Evolutionary conservation across 305 asterid genomes (phyloP), one percentile per base, ranked within the genome.

Genomic region (Andrographis paniculata): DNA sequence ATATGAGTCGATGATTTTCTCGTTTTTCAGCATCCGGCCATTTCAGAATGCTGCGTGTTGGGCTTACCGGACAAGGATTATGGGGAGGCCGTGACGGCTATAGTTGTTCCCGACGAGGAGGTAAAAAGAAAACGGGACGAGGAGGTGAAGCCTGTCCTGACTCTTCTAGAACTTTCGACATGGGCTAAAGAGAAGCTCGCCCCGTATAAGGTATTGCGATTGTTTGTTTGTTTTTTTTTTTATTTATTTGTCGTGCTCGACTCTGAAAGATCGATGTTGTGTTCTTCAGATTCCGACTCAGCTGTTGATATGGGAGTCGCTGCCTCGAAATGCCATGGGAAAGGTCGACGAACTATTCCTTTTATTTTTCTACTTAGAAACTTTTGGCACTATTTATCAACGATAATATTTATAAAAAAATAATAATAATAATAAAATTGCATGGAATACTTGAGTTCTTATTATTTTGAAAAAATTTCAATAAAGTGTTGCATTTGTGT

Each of bases 291-390:
- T 89, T 45, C 96, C 99, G 5, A 78, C 93, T 21, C 79, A 74
- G 42, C 65, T 91, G 48, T 45, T 78, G 37, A 12, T 91, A 14
- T 86, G 95, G 96, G 95, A 86, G 14, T 66, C 89, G 5, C 64
- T 91, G 58, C 96, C 99, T 43, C 92, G 95, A 38, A 91, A 91
- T 61, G 98, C 98, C 9, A 91, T 91, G 98, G 98, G 98, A 60
- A 91, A 91, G 84, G 98, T 83, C n/a, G n/a, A n/a, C n/a, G 41
- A 66, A 14, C 20, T 14, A 27, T 30, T 21, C 24, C 61, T 20
- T 36, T 15, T 24, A 22, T 12, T 11, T 30, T 14, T 13, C 23
- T 14, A 14, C 19, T 1, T n/a, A n/a, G n/a, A n/a, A n/a, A n/a
- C n/a, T n/a, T n/a, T n/a, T n/a, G n/a, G n/a, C n/a, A n/a, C n/a